Conservation (phyloP, 164 flowering plant species). For the Malania oleifera region DNA sequence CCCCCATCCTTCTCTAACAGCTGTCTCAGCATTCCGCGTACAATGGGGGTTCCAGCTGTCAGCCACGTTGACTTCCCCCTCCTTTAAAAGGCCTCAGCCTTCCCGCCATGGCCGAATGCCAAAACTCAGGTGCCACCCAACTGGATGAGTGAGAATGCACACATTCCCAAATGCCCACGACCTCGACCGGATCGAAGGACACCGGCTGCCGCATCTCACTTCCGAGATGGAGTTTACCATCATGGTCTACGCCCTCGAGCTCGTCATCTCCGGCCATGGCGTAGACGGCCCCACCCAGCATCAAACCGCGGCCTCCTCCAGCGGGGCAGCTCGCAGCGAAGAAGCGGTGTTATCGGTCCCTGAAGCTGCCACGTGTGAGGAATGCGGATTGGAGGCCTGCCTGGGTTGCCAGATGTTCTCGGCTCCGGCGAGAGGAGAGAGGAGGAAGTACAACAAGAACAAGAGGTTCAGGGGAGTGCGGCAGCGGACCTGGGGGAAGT, state of each 20-base stretch:
- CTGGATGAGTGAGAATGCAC: too few species aligned
- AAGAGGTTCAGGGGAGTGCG: conserved; percentile 35
- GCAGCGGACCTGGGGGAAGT: conserved; percentile 39
- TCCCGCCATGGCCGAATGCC: too few species aligned
- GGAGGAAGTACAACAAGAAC: conserved; percentile 15
- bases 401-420: conserved; percentile 24
- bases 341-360: neutral
- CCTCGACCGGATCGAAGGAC: neutral
- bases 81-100: too few species aligned
- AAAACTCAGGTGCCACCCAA: too few species aligned
- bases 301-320: neutral
- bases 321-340: neutral
- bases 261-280: conserved; percentile 10
- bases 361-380: conserved; percentile 13
- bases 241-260: conserved; percentile 18
- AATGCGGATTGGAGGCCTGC: conserved; percentile 19
- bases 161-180: neutral
- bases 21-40: too few species aligned
- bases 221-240: conserved; percentile 14
- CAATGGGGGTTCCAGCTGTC: too few species aligned
- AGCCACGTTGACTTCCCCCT: too few species aligned
- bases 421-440: conserved; percentile 1
- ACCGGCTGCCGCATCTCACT: neutral
- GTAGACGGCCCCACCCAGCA: neutral
- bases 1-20: too few species aligned